These are phyloP conservation scores for Asterophora parasitica DNA, from an alignment of 768 basidiomycete species.

Conservation along the genomic window DNA sequence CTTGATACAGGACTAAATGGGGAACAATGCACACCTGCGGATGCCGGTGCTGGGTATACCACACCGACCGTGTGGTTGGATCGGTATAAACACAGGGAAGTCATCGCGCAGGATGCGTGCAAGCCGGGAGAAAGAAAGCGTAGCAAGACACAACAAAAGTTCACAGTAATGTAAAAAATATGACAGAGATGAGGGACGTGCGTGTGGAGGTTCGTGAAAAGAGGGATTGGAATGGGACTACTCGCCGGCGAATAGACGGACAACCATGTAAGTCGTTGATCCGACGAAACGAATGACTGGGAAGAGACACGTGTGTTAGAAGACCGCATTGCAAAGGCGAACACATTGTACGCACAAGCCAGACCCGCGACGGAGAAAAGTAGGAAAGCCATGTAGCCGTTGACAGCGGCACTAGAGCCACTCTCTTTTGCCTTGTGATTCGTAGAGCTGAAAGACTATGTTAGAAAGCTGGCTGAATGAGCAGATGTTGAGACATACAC, in stretches of 20 bases:
- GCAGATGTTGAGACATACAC: slow-evolving; percentile 42
- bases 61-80: too few species aligned
- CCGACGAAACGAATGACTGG: slow-evolving; percentile 84
- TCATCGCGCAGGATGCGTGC: too few species aligned
- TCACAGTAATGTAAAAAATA: background rate
- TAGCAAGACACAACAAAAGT: background rate
- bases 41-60: too few species aligned
- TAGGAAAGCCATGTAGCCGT: slow-evolving; percentile 86
- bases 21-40: too few species aligned
- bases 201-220: background rate
- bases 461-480: background rate
- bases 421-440: slow-evolving; percentile 45
- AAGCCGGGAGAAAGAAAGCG: background rate
- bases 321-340: slow-evolving; percentile 1
- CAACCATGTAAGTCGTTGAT: slow-evolving; percentile 74
- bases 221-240: slow-evolving; percentile 28
- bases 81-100: too few species aligned
- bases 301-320: background rate
- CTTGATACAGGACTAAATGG: too few species aligned
- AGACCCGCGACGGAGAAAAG: slow-evolving; percentile 85
- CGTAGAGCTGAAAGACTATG: slow-evolving; percentile 30
- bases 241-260: slow-evolving; percentile 88
- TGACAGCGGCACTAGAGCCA: slow-evolving; percentile 52
- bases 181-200: background rate
- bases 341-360: slow-evolving; percentile 56